Percentiles rank a stretch among this genome's conserved stretches.
These are phyloP conservation scores for Rhamnella rubrinervis DNA, from an alignment of 331 rosid genomes.

Conservation along the genomic window DNA sequence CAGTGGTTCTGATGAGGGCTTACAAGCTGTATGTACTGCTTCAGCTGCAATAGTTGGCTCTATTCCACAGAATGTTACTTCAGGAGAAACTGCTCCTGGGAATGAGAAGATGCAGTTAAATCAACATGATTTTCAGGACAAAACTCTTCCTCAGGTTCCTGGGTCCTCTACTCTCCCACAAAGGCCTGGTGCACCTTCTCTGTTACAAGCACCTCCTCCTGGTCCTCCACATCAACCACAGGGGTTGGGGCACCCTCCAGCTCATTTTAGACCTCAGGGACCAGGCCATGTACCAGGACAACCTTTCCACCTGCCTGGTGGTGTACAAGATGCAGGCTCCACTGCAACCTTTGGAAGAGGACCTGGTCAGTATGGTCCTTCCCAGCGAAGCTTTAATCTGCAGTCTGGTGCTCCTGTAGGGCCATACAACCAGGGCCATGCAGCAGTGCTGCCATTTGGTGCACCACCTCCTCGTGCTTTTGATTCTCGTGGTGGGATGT, in stretches of 20 bases:
- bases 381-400: constrained; percentile 41
- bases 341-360: constrained; percentile 39
- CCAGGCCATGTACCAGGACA: constrained; percentile 48
- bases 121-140: constrained; percentile 26
- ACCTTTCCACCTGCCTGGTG: constrained; percentile 31
- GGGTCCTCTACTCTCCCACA: constrained; percentile 41
- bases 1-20: constrained; percentile 27
- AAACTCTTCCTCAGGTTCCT: constrained; percentile 16
- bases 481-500: constrained; percentile 51
- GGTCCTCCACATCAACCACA: constrained; percentile 49
- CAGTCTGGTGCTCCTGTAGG: constrained; percentile 44
- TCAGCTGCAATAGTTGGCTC: constrained; percentile 23
- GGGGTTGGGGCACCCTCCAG: constrained; percentile 35
- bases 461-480: constrained; percentile 45
- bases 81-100: background rate
- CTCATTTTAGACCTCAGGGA: constrained; percentile 50
- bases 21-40: constrained; percentile 36
- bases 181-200: constrained; percentile 40
- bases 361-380: constrained; percentile 28
- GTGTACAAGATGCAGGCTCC: constrained; percentile 29
- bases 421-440: constrained; percentile 50
- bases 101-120: constrained; percentile 9
- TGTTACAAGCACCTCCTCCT: constrained; percentile 41
- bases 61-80: background rate
- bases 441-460: constrained; percentile 51